Evolutionary conservation across 768 basidiomycete genomes (phyloP), one percentile per base, ranked within the genome.

Genomic region (Boletellus sp.): DNA sequence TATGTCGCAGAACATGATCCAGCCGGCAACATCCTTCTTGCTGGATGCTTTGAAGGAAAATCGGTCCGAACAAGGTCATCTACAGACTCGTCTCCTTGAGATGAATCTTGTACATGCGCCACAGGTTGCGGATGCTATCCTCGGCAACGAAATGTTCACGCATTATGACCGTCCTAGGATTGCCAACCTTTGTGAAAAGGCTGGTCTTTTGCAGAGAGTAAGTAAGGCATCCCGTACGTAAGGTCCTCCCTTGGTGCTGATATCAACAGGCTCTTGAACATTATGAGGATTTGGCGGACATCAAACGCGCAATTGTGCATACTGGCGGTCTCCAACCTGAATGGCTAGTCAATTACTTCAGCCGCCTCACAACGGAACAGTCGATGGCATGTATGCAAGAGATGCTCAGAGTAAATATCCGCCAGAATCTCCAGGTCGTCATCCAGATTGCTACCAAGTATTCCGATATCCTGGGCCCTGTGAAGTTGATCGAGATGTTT

Each of bases 1-100:
- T 77, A 96, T 97, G 93, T 88, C 89, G 0, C 94, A 96, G 67
- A 98, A 97, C 72, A 92, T 98, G 93, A 94, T 98, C 50, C 96
- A 98, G 69, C 95, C 94, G 17, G 96, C 96, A 6, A 99, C 96
- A 0, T 94, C 93, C 1, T 98, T 99, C 85, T 74, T 98, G 42
- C 74, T 99, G 51, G 96, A 98, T 64, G 96, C 94, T 19, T 77
- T 99, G 60, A 98, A 99, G 75, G 96, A 99, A 48, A 98, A 99
- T 76, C 89, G 89, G 66, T 90, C 94, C 0, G 96, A 99, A 68
- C 95, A 99, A 65, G 95, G 84, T 0, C 93, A 87, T 57, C 74
- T 99, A 13, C 96, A 99, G 71, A 99, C 96, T 0, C 87, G 94
- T 52, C 80, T 99, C 13, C 76, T 99, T 41, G 96, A 99, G 71